These are phyloP conservation scores for Ampelocalamus luodianensis DNA, from an alignment of 176 grass and related monocot species.

Conservation along the genomic window DNA sequence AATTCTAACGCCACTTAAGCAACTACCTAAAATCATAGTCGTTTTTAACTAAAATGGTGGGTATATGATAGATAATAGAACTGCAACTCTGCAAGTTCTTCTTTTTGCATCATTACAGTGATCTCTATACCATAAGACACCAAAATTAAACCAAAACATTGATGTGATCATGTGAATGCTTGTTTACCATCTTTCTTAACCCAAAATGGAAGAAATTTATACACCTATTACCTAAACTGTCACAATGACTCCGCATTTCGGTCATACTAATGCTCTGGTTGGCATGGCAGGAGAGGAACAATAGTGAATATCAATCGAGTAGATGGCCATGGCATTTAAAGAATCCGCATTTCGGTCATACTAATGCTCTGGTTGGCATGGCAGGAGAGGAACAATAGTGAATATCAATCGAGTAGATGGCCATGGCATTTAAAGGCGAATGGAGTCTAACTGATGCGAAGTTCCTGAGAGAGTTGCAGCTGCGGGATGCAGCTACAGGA, in stretches of 20 bases:
- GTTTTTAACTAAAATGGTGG: not conserved
- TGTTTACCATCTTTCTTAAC: not conserved
- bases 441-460: not conserved
- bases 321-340: not conserved
- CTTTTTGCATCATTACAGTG: not conserved
- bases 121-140: not conserved
- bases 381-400: no score
- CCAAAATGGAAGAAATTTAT: not conserved
- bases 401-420: no score
- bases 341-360: no score
- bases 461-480: not conserved
- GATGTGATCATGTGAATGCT: not conserved
- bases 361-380: no score
- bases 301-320: not conserved
- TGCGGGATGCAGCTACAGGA: not conserved
- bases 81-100: not conserved
- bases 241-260: not conserved
- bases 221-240: slow-evolving; percentile 9
- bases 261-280: not conserved
- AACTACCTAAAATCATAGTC: not conserved
- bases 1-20: not conserved
- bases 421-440: no score
- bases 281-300: not conserved
- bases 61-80: not conserved
- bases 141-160: not conserved